Evolutionary conservation across 768 basidiomycete species (phyloP).

Genomic region (Dacryopinax primogenitus): DNA sequence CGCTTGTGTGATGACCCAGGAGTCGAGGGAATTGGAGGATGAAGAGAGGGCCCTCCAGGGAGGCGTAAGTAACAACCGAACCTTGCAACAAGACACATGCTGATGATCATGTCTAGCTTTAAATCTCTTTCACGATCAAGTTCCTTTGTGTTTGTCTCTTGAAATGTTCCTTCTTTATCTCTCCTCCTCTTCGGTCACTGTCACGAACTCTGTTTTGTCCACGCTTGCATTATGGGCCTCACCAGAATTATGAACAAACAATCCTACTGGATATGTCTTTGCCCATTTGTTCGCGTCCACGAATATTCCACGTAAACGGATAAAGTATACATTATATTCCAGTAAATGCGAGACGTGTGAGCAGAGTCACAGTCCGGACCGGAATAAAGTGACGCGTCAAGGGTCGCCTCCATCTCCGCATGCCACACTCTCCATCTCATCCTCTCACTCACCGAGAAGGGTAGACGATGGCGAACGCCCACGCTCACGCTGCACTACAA

Average conservation of each 20-base stretch:
- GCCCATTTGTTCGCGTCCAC: too few species aligned
- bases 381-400: too few species aligned
- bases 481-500: conserved; percentile 48
- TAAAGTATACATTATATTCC: too few species aligned
- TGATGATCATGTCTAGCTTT: not conserved
- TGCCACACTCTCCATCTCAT: not conserved
- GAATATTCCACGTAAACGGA: too few species aligned
- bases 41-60: not conserved
- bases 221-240: too few species aligned
- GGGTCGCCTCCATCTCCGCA: not conserved
- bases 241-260: too few species aligned
- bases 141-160: not conserved
- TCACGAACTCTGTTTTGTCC: too few species aligned
- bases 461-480: not conserved
- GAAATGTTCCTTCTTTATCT: not conserved
- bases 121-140: not conserved
- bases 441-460: not conserved
- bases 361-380: too few species aligned
- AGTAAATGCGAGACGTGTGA: too few species aligned
- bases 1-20: conserved; percentile 34
- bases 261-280: too few species aligned
- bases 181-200: too few species aligned
- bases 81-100: not conserved
- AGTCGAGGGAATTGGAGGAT: conserved; percentile 2
- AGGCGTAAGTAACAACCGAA: not conserved